Conservation (phyloP, 257 asterid species). For the Henckelia pumila region DNA sequence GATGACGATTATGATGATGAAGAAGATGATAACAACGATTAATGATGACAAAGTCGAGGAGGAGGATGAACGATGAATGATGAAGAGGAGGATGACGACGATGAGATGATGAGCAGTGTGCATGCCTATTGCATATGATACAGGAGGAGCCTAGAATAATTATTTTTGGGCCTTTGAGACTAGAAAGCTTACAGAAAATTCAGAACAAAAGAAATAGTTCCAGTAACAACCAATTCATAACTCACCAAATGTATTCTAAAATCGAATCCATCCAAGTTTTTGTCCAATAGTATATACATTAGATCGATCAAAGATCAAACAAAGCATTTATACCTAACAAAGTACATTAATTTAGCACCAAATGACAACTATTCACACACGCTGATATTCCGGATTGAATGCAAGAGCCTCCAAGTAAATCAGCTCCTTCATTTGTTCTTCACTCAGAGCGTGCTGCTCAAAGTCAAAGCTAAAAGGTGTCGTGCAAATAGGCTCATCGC, state of each 20-base stretch:
- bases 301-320: slow-evolving; percentile 30
- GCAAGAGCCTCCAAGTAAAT: slow-evolving; percentile 86
- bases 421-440: slow-evolving; percentile 97
- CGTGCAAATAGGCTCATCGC: slow-evolving; percentile 83
- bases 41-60: no score
- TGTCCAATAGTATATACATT: slow-evolving; percentile 35
- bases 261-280: slow-evolving; percentile 23
- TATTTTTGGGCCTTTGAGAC: no score
- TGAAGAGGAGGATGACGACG: no score
- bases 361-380: slow-evolving; percentile 38
- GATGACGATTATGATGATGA: no score
- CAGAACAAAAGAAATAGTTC: not conserved
- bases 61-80: no score
- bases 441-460: slow-evolving; percentile 86
- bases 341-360: slow-evolving; percentile 12
- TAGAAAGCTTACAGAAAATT: not conserved
- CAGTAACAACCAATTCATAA: slow-evolving; percentile 9
- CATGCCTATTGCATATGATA: no score
- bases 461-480: slow-evolving; percentile 93
- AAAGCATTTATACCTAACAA: slow-evolving; percentile 10
- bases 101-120: no score
- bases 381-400: slow-evolving; percentile 84
- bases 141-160: no score
- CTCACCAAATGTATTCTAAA: slow-evolving; percentile 16
- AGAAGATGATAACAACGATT: no score